Evolutionary conservation across 495 filamentous ascomycete species (phyloP).

Genomic region (Chaetomium cochliodes): DNA sequence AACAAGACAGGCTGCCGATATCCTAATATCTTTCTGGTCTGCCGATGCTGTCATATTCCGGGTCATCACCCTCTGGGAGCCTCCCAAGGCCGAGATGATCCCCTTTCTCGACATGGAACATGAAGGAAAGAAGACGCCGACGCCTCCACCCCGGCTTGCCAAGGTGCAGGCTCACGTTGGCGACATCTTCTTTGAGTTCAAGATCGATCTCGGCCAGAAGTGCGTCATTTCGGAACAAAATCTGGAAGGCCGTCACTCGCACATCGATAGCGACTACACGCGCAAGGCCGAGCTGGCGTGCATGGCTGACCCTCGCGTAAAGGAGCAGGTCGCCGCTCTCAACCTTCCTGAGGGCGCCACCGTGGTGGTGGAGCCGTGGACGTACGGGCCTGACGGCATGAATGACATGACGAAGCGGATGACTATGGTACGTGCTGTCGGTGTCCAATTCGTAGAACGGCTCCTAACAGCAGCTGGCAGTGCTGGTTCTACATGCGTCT

Average conservation of each 20-base stretch:
- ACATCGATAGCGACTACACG: conserved; percentile 58
- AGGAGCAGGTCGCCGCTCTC: conserved; percentile 59
- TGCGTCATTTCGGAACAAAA: conserved; percentile 23
- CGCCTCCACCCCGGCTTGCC: conserved; percentile 51
- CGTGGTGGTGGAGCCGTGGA: conserved; percentile 67
- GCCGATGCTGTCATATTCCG: conserved; percentile 56
- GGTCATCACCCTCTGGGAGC: conserved; percentile 60
- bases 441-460: conserved; percentile 48
- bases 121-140: conserved; percentile 7
- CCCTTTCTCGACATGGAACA: conserved; percentile 38
- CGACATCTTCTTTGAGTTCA: conserved; percentile 48
- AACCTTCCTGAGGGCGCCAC: conserved; percentile 58
- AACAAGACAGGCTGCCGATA: conserved; percentile 44
- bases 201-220: conserved; percentile 52
- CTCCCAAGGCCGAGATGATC: conserved; percentile 55
- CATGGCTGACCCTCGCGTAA: conserved; percentile 54
- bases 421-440: conserved; percentile 12
- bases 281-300: conserved; percentile 54
- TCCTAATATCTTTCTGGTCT: conserved; percentile 41
- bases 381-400: conserved; percentile 52
- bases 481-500: conserved; percentile 64
- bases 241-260: conserved; percentile 42
- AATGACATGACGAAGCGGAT: conserved; percentile 22
- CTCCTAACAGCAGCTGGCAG: conserved; percentile 48
- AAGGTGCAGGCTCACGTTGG: conserved; percentile 59